These are phyloP conservation scores for Pseudocercospora eumusae DNA, from an alignment of 2,329 filamentous ascomycete species.

Conservation along the genomic window DNA sequence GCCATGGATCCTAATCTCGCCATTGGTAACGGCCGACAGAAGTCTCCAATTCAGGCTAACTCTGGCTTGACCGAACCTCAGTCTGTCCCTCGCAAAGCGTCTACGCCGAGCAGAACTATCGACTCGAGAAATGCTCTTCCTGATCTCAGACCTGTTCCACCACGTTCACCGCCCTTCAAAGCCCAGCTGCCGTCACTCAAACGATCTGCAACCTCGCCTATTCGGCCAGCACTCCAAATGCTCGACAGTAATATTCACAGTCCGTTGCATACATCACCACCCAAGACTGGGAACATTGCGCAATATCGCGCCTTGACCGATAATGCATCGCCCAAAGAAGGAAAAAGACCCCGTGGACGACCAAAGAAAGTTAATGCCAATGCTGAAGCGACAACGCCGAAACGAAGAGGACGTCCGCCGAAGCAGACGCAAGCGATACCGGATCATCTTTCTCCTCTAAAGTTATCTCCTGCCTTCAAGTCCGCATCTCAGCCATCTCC, in stretches of 20 bases:
- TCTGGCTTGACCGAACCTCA: background rate
- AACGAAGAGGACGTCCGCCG: slow-evolving; percentile 22
- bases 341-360: slow-evolving; percentile 29
- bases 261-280: slow-evolving; percentile 16
- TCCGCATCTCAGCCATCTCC: slow-evolving; percentile 29
- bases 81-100: background rate
- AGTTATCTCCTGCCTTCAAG: background rate
- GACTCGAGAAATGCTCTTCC: background rate
- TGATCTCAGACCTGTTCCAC: background rate
- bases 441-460: background rate
- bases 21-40: background rate
- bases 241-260: slow-evolving; percentile 33
- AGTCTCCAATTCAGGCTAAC: background rate
- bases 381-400: slow-evolving; percentile 8
- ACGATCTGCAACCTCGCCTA: slow-evolving; percentile 24
- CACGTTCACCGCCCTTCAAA: background rate
- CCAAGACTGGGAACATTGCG: slow-evolving; percentile 7
- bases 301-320: slow-evolving; percentile 12
- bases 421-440: slow-evolving; percentile 16
- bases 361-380: slow-evolving; percentile 26
- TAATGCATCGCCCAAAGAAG: background rate
- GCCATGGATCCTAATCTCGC: background rate
- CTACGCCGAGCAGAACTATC: background rate
- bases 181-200: background rate
- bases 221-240: slow-evolving; percentile 26